Percentiles rank a stretch among this genome's conserved stretches.
Evolutionary conservation across 257 asterid species (phyloP).

Genomic region (Parsonsia alboflavescens): DNA sequence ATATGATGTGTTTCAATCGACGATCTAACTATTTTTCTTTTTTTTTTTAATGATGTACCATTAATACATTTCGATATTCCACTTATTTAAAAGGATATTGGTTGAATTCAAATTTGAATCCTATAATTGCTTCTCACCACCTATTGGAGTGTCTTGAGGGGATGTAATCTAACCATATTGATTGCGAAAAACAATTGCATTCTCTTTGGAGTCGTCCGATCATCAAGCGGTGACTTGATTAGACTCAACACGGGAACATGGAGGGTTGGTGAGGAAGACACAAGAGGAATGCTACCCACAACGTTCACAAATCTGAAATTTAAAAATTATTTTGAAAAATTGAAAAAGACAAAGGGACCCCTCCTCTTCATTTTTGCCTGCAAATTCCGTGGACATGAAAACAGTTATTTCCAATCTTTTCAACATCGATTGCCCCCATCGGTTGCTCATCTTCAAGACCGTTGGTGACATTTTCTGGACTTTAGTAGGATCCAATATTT

Average conservation of each 20-base stretch:
- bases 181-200: constrained; percentile 27
- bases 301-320: background rate
- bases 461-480: constrained; percentile 24
- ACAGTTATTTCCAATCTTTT: constrained; percentile 15
- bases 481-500: constrained; percentile 10
- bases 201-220: constrained; percentile 26
- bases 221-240: background rate
- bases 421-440: constrained; percentile 11
- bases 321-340: no score
- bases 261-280: constrained; percentile 31
- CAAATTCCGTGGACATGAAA: constrained; percentile 24
- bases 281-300: constrained; percentile 33
- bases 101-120: no score
- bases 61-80: no score
- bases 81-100: no score
- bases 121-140: no score
- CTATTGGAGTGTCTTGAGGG: no score
- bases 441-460: constrained; percentile 16
- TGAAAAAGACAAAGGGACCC: constrained; percentile 11
- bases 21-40: no score
- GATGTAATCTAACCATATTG: constrained; percentile 27
- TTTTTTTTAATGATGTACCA: no score
- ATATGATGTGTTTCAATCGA: background rate
- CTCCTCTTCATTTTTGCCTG: constrained; percentile 11
- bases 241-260: constrained; percentile 34